Conservation (phyloP, 2,329 filamentous ascomycete species). For the Coleophoma cylindrospora region DNA sequence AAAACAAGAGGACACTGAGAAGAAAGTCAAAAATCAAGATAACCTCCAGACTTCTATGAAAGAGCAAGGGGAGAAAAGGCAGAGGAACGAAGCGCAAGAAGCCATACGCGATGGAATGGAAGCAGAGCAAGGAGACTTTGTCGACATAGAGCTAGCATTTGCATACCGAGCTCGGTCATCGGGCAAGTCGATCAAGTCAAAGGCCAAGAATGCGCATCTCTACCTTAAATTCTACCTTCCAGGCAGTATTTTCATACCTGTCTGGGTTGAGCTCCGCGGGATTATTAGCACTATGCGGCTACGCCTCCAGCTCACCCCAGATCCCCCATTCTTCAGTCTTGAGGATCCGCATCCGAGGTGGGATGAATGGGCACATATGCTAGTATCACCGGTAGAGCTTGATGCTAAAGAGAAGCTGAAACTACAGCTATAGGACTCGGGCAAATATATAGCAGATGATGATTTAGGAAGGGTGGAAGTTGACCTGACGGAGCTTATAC, state of each 20-base stretch:
- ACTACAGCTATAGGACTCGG: constrained; percentile 72
- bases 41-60: constrained; percentile 27
- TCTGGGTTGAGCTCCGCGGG: constrained; percentile 72
- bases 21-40: constrained; percentile 27
- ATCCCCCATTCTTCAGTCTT: constrained; percentile 72
- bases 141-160: constrained; percentile 72
- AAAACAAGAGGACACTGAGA: constrained; percentile 21
- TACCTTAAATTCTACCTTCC: constrained; percentile 67
- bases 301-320: constrained; percentile 67
- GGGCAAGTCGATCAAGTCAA: constrained; percentile 52
- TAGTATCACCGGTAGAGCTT: constrained; percentile 66
- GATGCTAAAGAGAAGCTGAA: constrained; percentile 67
- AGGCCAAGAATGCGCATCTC: constrained; percentile 68
- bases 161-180: constrained; percentile 63
- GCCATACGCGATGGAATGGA: constrained; percentile 54
- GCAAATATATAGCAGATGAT: constrained; percentile 67
- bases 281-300: constrained; percentile 66
- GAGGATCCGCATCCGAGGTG: constrained; percentile 64
- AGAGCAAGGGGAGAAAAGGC: constrained; percentile 18
- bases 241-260: constrained; percentile 47
- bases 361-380: constrained; percentile 65
- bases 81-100: constrained; percentile 32
- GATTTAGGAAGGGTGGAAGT: constrained; percentile 70
- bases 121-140: constrained; percentile 71
- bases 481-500: constrained; percentile 61